Evolutionary conservation across 331 rosid genomes (phyloP).

Genomic region (Cucumis variabilis): DNA sequence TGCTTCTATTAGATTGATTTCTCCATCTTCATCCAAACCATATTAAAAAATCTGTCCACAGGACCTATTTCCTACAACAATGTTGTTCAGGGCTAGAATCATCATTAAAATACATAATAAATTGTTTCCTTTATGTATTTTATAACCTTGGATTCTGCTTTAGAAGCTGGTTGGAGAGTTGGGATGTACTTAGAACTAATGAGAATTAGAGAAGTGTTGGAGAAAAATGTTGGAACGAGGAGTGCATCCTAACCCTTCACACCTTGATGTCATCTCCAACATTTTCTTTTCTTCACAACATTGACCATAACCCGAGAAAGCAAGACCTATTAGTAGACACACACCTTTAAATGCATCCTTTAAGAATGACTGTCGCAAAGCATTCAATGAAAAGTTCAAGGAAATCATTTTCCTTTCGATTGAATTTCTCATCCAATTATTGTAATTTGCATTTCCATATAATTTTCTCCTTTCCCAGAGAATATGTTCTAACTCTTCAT

Average conservation of each 20-base stretch:
- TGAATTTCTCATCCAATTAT: conserved; percentile 7
- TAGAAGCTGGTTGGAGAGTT: too few species aligned
- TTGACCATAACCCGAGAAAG: not conserved
- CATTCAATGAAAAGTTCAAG: not conserved
- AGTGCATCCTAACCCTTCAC: not conserved
- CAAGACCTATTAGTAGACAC: not conserved
- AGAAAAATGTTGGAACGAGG: not conserved
- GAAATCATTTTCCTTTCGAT: not conserved
- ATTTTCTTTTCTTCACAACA: not conserved
- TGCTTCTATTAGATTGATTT: too few species aligned
- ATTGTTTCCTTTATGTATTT: not conserved
- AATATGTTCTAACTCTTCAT: not conserved
- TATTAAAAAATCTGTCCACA: too few species aligned
- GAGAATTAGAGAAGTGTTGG: too few species aligned
- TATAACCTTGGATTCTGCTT: not conserved
- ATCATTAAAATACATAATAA: too few species aligned
- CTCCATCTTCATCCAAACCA: too few species aligned
- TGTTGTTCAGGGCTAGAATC: too few species aligned
- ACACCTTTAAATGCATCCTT: not conserved
- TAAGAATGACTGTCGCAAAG: not conserved
- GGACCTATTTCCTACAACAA: too few species aligned
- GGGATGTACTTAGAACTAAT: too few species aligned
- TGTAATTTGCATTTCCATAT: not conserved
- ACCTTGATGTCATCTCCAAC: not conserved
- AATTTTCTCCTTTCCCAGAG: not conserved